Evolutionary conservation across 768 basidiomycete species (phyloP), one percentile per base, ranked within the genome.

Genomic region (Amanita muscaria): DNA sequence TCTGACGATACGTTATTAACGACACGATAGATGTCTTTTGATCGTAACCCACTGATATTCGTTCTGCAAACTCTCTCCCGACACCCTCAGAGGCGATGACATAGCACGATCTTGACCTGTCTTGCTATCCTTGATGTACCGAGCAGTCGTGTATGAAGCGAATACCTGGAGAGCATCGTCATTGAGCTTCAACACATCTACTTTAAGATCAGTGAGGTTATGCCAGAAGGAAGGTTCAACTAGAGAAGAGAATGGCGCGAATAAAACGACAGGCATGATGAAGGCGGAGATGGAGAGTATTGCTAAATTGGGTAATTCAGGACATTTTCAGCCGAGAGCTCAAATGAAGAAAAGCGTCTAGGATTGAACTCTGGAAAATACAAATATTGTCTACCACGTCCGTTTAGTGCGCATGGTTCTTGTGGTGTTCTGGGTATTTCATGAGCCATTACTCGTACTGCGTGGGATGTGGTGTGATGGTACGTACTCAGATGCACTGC

Each of bases 181-280:
- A 2, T 84, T 83, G 19, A 98, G 76, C 49, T 79, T 79, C 32
- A 93, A 77, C 11, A 88, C 80, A 59, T 97, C 90, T 56, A 99
- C 80, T 73, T 99, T 99, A 64, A 91, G 64, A 22, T 74, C 66
- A 1, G 88, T 87, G 31, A 99, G 82, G 41, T 82, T 77, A 52
- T 94, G 87, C 92, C 93, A 99, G 62, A 98, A 91, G 2, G 80
- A 73, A 1, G 96, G 93, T 49, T 90, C 82, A 2, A 96, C 85
- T 34, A 87, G 72, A 6, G 91, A 91, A 4, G 83, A 71, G 54
- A 98, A 81, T 0, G 93, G 92, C 33, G 83, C 71, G 58, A 99
- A 98, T 62, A 96, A 91, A 19, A 98, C 74, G 55, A 86, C 72
- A 24, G 72, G 68, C 73, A 76, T 76, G 18, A 36, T 53, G 54